Base-by-base conservation (phyloP, 441 rosid genomes). In the Cnidoscolus chayamansa region DNA sequence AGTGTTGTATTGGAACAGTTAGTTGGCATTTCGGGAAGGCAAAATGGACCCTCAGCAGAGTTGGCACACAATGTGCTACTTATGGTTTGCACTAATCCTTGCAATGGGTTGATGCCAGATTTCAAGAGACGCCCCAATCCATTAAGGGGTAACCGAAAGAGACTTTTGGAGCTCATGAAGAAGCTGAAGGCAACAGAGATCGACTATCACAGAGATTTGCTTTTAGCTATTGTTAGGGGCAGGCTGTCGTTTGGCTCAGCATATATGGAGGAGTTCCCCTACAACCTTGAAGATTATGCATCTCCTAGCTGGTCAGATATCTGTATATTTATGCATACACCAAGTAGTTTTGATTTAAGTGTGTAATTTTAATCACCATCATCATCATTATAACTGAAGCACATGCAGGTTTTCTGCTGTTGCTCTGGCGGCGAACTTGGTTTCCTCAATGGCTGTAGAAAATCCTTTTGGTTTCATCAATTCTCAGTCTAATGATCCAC, bases 31-130 rank as follows among this genome's bases (percentile, higher is more conserved):
- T 89, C 95, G 48, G 91, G 87, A 61, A 86, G 87, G 83, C 90
- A 82, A 72, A 78, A 78, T 72, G 91, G 81, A 56, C 66, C 67
- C 49, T 84, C 84, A 67, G 86, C 81, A 54, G 89, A 87, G 72
- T 72, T 95, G 84, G 95, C 98, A 7, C 86, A 91, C 55, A 63
- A 68, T 68, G 86, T 95, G 77, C 89, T 95, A 32, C 75, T 81
- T 68, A 73, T 81, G 80, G 98, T 87, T 57, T 91, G 97, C 71
- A 95, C 93, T 3, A 88, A 95, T 77, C 98, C 99, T 70, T 78
- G 70, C 82, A 91, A 91, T 65, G 99, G 99, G 20, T 87, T 95
- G 84, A 91, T 95, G 97, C 94, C 97, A 49, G 90, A 89, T 85
- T 78, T 76, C 67, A 81, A 81, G 77, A 83, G 90, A 74, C 81